phyloP scores from a whole-genome alignment of 2,329 filamentous ascomycete species.

The Ophiostoma novo-ulmi region DNA sequence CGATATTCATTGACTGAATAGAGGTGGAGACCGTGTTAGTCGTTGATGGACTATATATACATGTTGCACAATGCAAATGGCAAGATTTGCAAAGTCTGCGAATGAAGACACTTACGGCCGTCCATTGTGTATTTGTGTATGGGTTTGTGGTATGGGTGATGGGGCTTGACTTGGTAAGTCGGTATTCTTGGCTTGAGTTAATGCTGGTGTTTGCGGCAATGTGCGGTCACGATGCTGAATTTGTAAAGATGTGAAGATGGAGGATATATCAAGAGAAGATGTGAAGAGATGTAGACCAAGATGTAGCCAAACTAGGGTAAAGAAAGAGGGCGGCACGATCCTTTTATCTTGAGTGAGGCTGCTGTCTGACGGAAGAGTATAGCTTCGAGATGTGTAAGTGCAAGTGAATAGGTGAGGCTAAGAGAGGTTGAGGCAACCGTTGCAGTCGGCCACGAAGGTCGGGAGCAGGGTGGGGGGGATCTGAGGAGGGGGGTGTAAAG shows the following conservation, averaged over 20 bases:
- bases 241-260: not conserved
- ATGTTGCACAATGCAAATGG: not conserved
- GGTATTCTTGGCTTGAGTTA: not conserved
- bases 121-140: constrained; percentile 24
- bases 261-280: not conserved
- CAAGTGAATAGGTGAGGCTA: not conserved
- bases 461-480: constrained; percentile 8
- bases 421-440: constrained; percentile 16
- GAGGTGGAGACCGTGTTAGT: not conserved
- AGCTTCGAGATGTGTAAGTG: constrained; percentile 1
- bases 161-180: not conserved
- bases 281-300: constrained; percentile 9
- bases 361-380: not conserved
- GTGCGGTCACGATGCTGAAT: not conserved
- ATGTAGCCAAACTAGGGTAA: constrained; percentile 24
- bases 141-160: not conserved
- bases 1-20: constrained; percentile 55
- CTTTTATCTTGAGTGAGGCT: constrained; percentile 22
- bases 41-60: not conserved
- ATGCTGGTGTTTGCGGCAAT: not conserved
- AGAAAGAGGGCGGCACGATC: constrained; percentile 20
- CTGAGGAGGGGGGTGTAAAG: constrained; percentile 16
- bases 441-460: constrained; percentile 9
- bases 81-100: not conserved
- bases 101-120: constrained; percentile 26